phyloP scores from a whole-genome alignment of 164 flowering plant genomes.

The Piper longum region DNA sequence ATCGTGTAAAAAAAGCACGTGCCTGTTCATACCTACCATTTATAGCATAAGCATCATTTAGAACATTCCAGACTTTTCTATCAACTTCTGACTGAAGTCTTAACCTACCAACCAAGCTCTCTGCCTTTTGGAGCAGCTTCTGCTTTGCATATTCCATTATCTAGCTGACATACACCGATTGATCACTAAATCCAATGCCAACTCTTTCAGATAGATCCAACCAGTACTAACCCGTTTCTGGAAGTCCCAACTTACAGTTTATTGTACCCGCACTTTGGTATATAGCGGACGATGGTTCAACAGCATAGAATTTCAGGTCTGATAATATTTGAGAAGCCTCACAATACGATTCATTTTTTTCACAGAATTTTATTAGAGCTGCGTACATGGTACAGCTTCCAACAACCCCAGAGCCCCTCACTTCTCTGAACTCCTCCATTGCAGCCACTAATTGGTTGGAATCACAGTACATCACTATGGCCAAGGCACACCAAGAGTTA shows the following conservation, averaged over 20 bases:
- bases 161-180: constrained; percentile 31
- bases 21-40: constrained; percentile 89
- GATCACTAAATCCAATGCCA: constrained; percentile 29
- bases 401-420: constrained; percentile 14
- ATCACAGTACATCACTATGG: constrained; percentile 9
- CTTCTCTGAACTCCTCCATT: constrained; percentile 34
- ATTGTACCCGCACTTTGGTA: constrained; percentile 30
- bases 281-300: constrained; percentile 40
- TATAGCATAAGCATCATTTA: constrained; percentile 74
- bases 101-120: constrained; percentile 50
- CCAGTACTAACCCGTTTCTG: constrained; percentile 78
- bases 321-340: constrained; percentile 74
- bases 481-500: too few relatives aligned
- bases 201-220: constrained; percentile 38
- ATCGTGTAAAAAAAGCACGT: constrained; percentile 75
- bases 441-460: constrained; percentile 9
- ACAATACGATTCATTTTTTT: constrained; percentile 31
- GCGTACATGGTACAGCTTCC: constrained; percentile 48
- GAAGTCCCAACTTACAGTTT: constrained; percentile 66
- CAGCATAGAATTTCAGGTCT: constrained; percentile 62
- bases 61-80: constrained; percentile 74
- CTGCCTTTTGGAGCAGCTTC: constrained; percentile 68
- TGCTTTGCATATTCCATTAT: constrained; percentile 63
- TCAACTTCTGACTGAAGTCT: constrained; percentile 37
- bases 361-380: constrained; percentile 49